phyloP scores from a whole-genome alignment of 768 basidiomycete genomes.

The Lepiota subincarnata region DNA sequence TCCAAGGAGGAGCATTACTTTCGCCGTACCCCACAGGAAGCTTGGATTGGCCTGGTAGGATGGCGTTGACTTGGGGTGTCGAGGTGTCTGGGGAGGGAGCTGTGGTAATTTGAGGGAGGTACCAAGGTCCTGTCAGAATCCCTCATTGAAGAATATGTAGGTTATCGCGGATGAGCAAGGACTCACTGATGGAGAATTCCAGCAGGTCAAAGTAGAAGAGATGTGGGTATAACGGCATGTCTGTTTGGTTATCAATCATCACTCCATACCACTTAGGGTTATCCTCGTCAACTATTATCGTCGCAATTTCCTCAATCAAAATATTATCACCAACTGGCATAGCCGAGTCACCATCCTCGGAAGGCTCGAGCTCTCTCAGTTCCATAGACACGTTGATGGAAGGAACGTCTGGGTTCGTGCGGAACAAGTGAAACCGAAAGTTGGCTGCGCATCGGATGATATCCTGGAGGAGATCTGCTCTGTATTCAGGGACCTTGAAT shows the following conservation, averaged over 20 bases:
- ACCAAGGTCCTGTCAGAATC: constrained; percentile 14
- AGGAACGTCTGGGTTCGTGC: constrained; percentile 16
- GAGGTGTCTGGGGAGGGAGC: constrained; percentile 10
- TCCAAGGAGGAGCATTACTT: constrained; percentile 27
- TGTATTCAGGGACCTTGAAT: constrained; percentile 12
- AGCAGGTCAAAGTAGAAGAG: constrained; percentile 40
- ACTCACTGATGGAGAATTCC: constrained; percentile 31
- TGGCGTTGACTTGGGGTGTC: constrained; percentile 19
- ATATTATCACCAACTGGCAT: constrained; percentile 24
- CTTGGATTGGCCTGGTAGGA: constrained; percentile 21
- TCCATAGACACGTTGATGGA: constrained; percentile 24
- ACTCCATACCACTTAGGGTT: constrained; percentile 16
- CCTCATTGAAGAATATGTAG: too few species aligned
- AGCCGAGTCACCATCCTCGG: constrained; percentile 17
- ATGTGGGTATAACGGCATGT: constrained; percentile 31
- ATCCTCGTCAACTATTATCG: constrained; percentile 19
- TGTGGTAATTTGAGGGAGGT: constrained; percentile 24
- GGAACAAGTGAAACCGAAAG: constrained; percentile 27
- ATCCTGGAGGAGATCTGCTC: constrained; percentile 15
- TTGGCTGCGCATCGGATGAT: constrained; percentile 18
- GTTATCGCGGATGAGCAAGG: too few species aligned
- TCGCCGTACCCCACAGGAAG: constrained; percentile 38
- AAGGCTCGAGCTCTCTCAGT: constrained; percentile 21
- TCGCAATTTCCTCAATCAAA: constrained; percentile 24
- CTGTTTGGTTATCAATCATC: constrained; percentile 29